Evolutionary conservation across 164 flowering plant genomes (phyloP).

Genomic region (Annona squamosa): DNA sequence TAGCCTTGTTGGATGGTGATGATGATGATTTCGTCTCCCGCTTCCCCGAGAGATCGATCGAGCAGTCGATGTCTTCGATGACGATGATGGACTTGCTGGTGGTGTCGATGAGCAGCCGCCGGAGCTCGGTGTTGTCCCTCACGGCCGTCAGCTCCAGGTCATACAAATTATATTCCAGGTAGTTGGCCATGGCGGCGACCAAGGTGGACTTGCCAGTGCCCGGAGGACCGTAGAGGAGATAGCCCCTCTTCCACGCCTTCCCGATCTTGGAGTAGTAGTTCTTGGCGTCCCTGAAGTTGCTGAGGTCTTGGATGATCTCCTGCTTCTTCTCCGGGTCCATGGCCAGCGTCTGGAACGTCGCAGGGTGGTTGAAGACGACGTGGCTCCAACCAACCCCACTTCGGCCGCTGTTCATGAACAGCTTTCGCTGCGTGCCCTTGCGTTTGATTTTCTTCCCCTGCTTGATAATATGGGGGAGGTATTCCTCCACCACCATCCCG

Average conservation of each 20-base stretch:
- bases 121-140: conserved; percentile 42
- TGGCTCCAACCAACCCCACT: conserved; percentile 43
- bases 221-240: conserved; percentile 57
- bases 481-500: conserved; percentile 28
- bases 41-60: conserved; percentile 51
- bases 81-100: conserved; percentile 49
- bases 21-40: conserved; percentile 26
- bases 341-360: conserved; percentile 46
- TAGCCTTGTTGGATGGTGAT: conserved; percentile 11
- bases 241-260: conserved; percentile 62
- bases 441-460: conserved; percentile 34
- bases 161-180: conserved; percentile 48
- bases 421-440: conserved; percentile 45
- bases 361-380: conserved; percentile 53
- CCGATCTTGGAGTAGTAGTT: conserved; percentile 48
- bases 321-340: conserved; percentile 45
- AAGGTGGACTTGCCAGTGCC: conserved; percentile 63
- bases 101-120: conserved; percentile 44
- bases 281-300: conserved; percentile 37
- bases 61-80: conserved; percentile 76
- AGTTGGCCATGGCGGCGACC: conserved; percentile 65
- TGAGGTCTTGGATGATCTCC: conserved; percentile 44
- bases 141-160: conserved; percentile 62
- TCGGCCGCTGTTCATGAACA: conserved; percentile 35
- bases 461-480: conserved; percentile 36